Evolutionary conservation across 2,329 filamentous ascomycete species (phyloP).

Genomic region (Monosporascus sp.): DNA sequence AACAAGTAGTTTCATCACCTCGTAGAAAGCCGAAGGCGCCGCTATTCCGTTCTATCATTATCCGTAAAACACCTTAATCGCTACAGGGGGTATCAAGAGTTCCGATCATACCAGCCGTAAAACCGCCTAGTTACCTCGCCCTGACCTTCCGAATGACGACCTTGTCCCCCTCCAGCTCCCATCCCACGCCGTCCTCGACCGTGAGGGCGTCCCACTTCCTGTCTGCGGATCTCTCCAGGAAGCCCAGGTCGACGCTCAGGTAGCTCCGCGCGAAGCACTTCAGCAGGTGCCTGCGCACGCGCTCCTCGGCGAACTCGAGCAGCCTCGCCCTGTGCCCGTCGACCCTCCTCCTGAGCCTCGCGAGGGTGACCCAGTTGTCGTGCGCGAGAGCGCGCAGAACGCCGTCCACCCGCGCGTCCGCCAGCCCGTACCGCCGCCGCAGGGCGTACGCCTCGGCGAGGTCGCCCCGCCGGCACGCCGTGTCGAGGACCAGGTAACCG

Average conservation of each 20-base stretch:
- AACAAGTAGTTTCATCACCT: too few species aligned
- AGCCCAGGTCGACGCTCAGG: slow-evolving; percentile 62
- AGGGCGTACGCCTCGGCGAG: slow-evolving; percentile 68
- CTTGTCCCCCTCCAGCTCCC: slow-evolving; percentile 69
- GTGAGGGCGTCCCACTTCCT: slow-evolving; percentile 68
- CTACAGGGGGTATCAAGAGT: too few species aligned
- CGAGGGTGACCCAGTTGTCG: slow-evolving; percentile 80
- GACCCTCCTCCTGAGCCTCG: slow-evolving; percentile 63
- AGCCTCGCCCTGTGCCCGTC: slow-evolving; percentile 77
- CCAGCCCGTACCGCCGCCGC: slow-evolving; percentile 55
- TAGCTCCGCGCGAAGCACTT: slow-evolving; percentile 86
- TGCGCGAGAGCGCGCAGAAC: slow-evolving; percentile 67
- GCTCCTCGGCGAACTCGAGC: slow-evolving; percentile 74
- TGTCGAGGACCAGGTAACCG: slow-evolving; percentile 78
- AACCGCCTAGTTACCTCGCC: slow-evolving; percentile 24
- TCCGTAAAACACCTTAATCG: too few species aligned
- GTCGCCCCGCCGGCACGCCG: slow-evolving; percentile 77
- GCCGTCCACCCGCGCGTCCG: slow-evolving; percentile 63
- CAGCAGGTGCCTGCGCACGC: slow-evolving; percentile 70
- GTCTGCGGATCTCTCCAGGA: slow-evolving; percentile 65
- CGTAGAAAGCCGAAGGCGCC: too few species aligned
- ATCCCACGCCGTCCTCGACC: slow-evolving; percentile 70
- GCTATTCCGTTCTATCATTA: too few species aligned
- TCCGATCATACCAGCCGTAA: too few species aligned
- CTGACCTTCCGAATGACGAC: slow-evolving; percentile 68